Conservation (phyloP, 306 rosid species). For the Trichosanthes truncata region DNA sequence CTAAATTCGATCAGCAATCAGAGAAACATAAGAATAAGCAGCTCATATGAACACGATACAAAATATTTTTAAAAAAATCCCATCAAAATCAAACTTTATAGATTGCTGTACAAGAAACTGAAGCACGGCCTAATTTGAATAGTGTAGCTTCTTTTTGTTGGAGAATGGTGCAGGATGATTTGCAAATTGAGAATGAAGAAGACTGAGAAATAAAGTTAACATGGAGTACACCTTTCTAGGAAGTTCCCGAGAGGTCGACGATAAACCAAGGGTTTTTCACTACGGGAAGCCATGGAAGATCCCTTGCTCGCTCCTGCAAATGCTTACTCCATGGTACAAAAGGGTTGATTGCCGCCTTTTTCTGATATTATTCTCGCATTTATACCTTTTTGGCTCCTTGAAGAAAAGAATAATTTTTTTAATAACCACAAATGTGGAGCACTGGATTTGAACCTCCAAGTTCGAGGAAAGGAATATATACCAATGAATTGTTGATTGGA, state of each 20-base stretch:
- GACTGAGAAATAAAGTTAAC: background rate
- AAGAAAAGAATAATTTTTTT: background rate
- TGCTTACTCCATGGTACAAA: background rate
- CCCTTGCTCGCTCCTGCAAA: constrained; percentile 9
- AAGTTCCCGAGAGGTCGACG: background rate
- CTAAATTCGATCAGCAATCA: background rate
- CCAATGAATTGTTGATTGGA: too few species aligned
- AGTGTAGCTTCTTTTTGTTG: background rate
- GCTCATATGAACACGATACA: background rate
- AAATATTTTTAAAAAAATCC: too few species aligned
- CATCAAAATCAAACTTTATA: background rate
- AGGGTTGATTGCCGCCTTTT: background rate
- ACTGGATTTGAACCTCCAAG: too few species aligned
- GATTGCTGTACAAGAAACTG: background rate
- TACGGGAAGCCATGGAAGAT: constrained; percentile 6
- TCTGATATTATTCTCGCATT: background rate
- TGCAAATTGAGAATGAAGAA: background rate
- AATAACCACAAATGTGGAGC: too few species aligned
- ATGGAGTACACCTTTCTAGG: background rate
- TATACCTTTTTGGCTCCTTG: background rate
- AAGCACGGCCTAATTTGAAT: background rate
- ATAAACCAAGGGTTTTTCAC: background rate
- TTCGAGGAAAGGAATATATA: too few species aligned
- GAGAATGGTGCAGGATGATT: background rate
- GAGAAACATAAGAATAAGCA: background rate